Evolutionary conservation across 306 rosid species (phyloP).

Genomic region (Citrullus amarus): DNA sequence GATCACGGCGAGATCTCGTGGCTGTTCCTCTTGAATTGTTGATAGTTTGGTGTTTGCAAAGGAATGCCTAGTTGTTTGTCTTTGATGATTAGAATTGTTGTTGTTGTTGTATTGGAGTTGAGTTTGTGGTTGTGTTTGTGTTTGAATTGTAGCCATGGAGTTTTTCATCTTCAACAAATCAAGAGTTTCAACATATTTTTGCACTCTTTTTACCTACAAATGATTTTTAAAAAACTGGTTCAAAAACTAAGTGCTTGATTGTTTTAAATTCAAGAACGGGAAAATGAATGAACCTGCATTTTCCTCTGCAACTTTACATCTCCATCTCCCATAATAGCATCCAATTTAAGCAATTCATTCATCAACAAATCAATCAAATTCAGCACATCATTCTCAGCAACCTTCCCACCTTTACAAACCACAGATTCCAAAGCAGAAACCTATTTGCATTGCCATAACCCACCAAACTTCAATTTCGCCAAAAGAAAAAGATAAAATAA

Average conservation of each 20-base stretch:
- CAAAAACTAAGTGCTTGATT: neutral
- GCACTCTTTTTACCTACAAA: slow-evolving; percentile 84
- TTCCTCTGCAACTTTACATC: slow-evolving; percentile 91
- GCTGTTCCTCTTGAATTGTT: slow-evolving; percentile 43
- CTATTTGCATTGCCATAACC: slow-evolving; percentile 22
- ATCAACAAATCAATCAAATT: slow-evolving; percentile 67
- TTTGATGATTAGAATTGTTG: slow-evolving; percentile 14
- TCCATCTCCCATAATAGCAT: slow-evolving; percentile 71
- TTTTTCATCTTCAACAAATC: slow-evolving; percentile 71
- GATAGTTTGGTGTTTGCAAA: slow-evolving; percentile 14
- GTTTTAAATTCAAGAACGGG: neutral
- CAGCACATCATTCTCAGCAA: slow-evolving; percentile 63
- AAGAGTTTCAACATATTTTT: slow-evolving; percentile 80
- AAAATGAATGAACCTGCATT: slow-evolving; percentile 66
- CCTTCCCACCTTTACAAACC: slow-evolving; percentile 63
- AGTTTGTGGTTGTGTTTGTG: neutral
- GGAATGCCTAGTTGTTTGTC: slow-evolving; percentile 19
- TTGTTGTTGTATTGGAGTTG: neutral
- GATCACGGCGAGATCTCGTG: slow-evolving; percentile 6
- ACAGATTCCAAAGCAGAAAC: slow-evolving; percentile 79
- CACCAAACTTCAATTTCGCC: neutral
- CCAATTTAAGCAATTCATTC: slow-evolving; percentile 83
- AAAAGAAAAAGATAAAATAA: neutral
- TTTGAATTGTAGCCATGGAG: slow-evolving; percentile 33
- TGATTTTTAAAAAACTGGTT: neutral